Evolutionary conservation across 2,329 filamentous ascomycete genomes (phyloP), one percentile per base, ranked within the genome.

Genomic region (Botrytis cinerea): DNA sequence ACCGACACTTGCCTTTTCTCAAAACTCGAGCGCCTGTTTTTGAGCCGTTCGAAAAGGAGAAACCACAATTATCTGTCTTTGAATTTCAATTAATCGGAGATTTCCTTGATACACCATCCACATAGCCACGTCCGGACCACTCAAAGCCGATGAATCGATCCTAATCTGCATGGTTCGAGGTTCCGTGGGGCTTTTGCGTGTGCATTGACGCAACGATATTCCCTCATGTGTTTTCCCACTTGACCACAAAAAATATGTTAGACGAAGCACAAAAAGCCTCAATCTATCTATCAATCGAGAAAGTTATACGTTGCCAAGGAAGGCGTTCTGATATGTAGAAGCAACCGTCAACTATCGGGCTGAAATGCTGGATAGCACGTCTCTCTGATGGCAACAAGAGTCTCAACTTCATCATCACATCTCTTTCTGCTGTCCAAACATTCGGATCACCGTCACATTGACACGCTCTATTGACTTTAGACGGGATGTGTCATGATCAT

Each of bases 181-280:
- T 9, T 54, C n/a, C 25, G 45, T 35, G 32, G 46, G n/a, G 32
- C 32, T 40, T 64, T 40, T 46, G 22, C 16, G 16, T 28, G 48
- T 68, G 35, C 46, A 43, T 57, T 43, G 25, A 68, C 57, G 25
- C 64, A 54, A 68, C 25, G 48, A 54, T 68, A 57, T 57, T 54
- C 48, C n/a, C 51, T 28, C n/a, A 54, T 54, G 4, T 54, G 12
- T 18, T 28, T 28, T 57, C n/a, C n/a, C n/a, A 28, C n/a, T 28
- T 57, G 14, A 18, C 51, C 48, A 54, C 12, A 10, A 5, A 7
- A 48, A 32, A 22, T 38, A 38, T 25, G 38, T 35, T 61, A 32
- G 32, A 66, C 32, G 28, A 48, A 22, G 18, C 43, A 48, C n/a
- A 64, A 64, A 22, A 46, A 2, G 43, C 43, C 62, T 22, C n/a